phyloP scores from a whole-genome alignment of 2,329 filamentous ascomycete genomes.

The Colletotrichum lentis region DNA sequence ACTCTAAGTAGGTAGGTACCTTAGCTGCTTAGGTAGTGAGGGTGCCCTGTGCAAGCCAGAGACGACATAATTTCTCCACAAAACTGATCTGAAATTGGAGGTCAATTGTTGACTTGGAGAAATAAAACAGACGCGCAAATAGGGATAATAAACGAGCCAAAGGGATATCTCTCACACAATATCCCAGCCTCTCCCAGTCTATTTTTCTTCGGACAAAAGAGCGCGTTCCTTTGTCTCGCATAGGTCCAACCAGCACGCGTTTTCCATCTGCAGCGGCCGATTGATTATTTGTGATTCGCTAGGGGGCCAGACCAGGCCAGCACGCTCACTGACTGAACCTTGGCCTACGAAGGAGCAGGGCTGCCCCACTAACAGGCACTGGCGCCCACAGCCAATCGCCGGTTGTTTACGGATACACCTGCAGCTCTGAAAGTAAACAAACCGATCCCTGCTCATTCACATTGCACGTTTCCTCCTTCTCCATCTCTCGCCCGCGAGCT shows the following conservation, averaged over 20 bases:
- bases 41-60: neutral
- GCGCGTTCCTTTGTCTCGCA: constrained; percentile 28
- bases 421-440: constrained; percentile 36
- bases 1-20: too few species aligned
- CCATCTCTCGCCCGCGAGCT: constrained; percentile 21
- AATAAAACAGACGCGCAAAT: too few species aligned
- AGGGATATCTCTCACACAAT: neutral
- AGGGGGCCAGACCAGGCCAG: neutral
- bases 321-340: constrained; percentile 11
- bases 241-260: constrained; percentile 26
- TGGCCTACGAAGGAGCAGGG: neutral
- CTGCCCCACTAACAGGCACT: constrained; percentile 30
- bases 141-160: neutral
- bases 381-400: constrained; percentile 24
- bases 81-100: neutral
- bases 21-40: too few species aligned
- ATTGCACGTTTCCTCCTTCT: constrained; percentile 29
- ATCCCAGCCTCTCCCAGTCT: neutral
- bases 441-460: constrained; percentile 34
- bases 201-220: neutral
- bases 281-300: constrained; percentile 22
- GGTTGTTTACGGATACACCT: constrained; percentile 39
- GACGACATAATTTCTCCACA: neutral
- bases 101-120: too few species aligned
- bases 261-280: neutral